Conservation (phyloP, 768 basidiomycete species). For the Lyophyllum semitale region DNA sequence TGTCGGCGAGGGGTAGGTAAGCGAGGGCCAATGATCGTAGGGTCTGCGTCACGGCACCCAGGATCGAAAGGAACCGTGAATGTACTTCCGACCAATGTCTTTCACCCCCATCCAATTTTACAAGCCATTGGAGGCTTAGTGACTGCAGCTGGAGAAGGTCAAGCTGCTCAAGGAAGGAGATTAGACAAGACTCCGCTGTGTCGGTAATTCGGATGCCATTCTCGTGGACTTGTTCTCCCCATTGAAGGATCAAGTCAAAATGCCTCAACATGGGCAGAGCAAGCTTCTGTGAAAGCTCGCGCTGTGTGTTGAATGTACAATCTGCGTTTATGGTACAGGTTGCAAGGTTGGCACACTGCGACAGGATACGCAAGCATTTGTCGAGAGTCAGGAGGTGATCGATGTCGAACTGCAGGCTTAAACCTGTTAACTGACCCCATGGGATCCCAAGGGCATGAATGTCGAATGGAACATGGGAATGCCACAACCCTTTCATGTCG, state of each 20-base stretch:
- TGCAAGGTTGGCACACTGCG: constrained; percentile 29
- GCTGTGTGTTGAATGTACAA: constrained; percentile 24
- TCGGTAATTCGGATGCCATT: constrained; percentile 5
- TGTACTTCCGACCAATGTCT: constrained; percentile 17
- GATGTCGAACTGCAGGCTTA: constrained; percentile 38
- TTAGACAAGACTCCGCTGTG: constrained; percentile 23
- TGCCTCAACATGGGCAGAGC: constrained; percentile 31
- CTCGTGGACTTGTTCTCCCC: constrained; percentile 7
- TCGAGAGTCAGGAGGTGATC: constrained; percentile 35
- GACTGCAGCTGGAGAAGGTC: constrained; percentile 29
- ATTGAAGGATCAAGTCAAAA: constrained; percentile 35
- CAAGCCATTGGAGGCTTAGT: constrained; percentile 37
- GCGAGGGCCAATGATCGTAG: constrained; percentile 33
- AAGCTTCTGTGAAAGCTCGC: constrained; percentile 9
- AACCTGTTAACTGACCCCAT: constrained; percentile 39
- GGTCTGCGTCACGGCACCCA: constrained; percentile 25
- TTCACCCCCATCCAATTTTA: constrained; percentile 10
- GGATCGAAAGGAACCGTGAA: constrained; percentile 28
- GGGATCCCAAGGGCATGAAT: constrained; percentile 29
- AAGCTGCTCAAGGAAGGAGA: constrained; percentile 33
- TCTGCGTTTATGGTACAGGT: constrained; percentile 33
- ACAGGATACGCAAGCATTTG: constrained; percentile 35
- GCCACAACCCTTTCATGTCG: constrained; percentile 27
- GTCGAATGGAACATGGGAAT: constrained; percentile 20
- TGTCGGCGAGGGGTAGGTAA: constrained; percentile 40